Conservation (phyloP, 2,329 filamentous ascomycete species). For the Biscogniauxia marginata region DNA sequence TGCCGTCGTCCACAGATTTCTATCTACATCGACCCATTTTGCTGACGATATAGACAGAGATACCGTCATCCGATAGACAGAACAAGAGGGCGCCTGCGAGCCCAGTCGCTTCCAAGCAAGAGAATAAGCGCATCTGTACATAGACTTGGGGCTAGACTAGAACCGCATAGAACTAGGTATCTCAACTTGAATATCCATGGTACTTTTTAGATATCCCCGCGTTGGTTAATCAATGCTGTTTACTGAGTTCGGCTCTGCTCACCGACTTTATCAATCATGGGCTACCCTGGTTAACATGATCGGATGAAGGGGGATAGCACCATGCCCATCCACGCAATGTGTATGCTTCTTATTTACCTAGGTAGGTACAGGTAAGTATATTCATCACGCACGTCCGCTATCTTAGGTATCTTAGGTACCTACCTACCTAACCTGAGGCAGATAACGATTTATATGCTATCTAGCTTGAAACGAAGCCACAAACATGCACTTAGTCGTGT, state of each 20-base stretch:
- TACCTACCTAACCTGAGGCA: too few relatives aligned
- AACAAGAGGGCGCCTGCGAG: background rate
- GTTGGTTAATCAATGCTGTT: background rate
- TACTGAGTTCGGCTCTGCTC: background rate
- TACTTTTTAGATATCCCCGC: background rate
- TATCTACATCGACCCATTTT: slow-evolving; percentile 1
- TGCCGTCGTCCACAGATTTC: slow-evolving; percentile 7
- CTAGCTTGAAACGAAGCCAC: too few relatives aligned
- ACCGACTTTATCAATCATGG: background rate
- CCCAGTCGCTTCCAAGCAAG: background rate
- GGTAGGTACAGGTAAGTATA: too few relatives aligned
- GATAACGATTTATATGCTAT: background rate
- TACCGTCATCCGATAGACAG: slow-evolving; percentile 4
- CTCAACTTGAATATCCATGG: background rate
- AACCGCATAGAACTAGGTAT: background rate
- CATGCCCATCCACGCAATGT: background rate
- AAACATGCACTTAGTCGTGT: too few relatives aligned
- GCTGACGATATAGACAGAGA: slow-evolving; percentile 14
- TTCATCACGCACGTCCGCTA: background rate
- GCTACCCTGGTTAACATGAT: background rate
- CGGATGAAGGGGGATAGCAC: background rate
- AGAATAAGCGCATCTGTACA: background rate
- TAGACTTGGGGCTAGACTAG: background rate
- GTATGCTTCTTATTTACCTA: background rate
- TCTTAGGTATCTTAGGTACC: background rate